A percentile compares a stretch with the other conserved stretches of the same genome.
Evolutionary conservation across 2,329 filamentous ascomycete species (phyloP).

Genomic region (Fusarium luffae): DNA sequence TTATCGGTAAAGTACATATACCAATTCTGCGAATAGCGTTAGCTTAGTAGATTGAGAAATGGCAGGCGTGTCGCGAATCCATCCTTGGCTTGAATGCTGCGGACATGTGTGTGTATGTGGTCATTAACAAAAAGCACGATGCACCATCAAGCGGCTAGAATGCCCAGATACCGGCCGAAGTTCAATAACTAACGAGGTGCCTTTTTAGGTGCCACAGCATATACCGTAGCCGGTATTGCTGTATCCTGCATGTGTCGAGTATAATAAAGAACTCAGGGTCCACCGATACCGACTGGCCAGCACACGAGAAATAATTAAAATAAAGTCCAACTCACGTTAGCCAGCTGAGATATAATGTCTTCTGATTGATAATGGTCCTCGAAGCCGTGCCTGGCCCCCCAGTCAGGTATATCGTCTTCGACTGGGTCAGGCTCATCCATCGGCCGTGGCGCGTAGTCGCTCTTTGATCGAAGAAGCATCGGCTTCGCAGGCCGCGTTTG

Average conservation of each 20-base stretch:
- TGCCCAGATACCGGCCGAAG: neutral
- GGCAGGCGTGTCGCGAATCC: neutral
- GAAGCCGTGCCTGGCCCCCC: conserved; percentile 83
- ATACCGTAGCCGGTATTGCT: neutral
- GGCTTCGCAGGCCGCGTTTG: conserved; percentile 59
- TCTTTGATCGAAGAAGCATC: conserved; percentile 66
- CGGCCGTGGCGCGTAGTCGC: conserved; percentile 61
- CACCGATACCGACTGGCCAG: conserved; percentile 25
- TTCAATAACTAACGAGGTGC: neutral
- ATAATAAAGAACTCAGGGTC: conserved; percentile 50
- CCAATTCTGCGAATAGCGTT: conserved; percentile 74
- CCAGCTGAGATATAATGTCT: conserved; percentile 86
- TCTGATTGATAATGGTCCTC: conserved; percentile 92
- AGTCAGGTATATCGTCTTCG: conserved; percentile 62
- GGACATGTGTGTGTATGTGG: neutral
- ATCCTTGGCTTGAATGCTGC: neutral
- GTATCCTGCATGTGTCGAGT: conserved; percentile 9
- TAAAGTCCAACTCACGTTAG: conserved; percentile 70
- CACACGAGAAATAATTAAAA: conserved; percentile 26
- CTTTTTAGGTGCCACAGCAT: conserved; percentile 3
- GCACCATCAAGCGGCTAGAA: neutral
- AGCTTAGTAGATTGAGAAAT: conserved; percentile 10
- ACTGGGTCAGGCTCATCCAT: conserved; percentile 55
- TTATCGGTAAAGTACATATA: conserved; percentile 99
- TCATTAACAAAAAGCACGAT: neutral